Percentiles rank a stretch among this genome's conserved stretches.
Evolutionary conservation across 2,329 filamentous ascomycete species (phyloP).

Genomic region (Trichoderma atroviride): DNA sequence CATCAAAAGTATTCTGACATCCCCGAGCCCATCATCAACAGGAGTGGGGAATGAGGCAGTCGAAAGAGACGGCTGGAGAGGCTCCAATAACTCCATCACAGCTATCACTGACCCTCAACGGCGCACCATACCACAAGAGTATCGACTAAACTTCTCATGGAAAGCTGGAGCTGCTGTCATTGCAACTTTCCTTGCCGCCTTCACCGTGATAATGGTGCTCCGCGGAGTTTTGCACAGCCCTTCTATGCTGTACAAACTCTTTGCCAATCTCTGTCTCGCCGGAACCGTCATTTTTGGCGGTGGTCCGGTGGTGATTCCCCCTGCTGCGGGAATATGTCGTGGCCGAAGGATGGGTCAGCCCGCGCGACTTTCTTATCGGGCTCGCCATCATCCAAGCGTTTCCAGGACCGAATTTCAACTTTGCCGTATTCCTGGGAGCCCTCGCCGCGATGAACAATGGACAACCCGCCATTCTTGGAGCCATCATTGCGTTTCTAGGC

Average conservation of each 20-base stretch:
- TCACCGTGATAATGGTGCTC: constrained; percentile 58
- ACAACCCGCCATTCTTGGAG: constrained; percentile 47
- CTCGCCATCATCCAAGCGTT: constrained; percentile 73
- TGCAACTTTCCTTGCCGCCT: constrained; percentile 55
- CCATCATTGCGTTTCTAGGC: constrained; percentile 54
- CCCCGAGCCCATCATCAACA: background rate
- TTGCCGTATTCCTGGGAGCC: constrained; percentile 60
- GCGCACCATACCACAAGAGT: constrained; percentile 36
- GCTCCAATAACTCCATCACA: background rate
- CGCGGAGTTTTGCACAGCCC: constrained; percentile 45
- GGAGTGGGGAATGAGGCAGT: background rate
- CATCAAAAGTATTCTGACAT: background rate
- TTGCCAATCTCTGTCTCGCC: constrained; percentile 73
- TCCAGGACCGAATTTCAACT: constrained; percentile 54
- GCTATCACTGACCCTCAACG: constrained; percentile 29
- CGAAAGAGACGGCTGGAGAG: background rate
- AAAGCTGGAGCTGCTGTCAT: constrained; percentile 48
- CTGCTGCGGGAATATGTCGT: constrained; percentile 66
- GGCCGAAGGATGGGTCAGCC: constrained; percentile 67
- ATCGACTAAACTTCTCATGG: constrained; percentile 48
- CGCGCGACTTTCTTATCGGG: constrained; percentile 72
- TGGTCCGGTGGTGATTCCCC: constrained; percentile 67
- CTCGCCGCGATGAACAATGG: constrained; percentile 49
- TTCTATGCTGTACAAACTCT: constrained; percentile 60
- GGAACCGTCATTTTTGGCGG: constrained; percentile 70